phyloP scores from a whole-genome alignment of 2,329 filamentous ascomycete genomes.

The Colletotrichum sojae region DNA sequence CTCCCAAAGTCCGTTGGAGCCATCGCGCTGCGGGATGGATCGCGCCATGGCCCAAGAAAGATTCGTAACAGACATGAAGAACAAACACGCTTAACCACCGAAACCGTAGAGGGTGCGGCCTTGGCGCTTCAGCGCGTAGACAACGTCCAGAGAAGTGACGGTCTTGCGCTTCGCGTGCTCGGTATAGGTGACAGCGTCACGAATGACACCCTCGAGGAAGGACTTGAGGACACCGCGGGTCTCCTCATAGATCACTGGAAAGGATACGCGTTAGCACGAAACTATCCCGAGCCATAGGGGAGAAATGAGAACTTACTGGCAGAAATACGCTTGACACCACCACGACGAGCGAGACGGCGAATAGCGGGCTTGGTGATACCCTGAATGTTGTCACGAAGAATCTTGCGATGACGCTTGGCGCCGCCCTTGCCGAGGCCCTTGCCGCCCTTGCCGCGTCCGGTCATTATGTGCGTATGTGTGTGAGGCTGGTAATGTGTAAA shows the following conservation, averaged over 20 bases:
- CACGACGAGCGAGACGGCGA: slow-evolving; percentile 97
- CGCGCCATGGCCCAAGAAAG: slow-evolving; percentile 45
- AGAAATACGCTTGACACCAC: slow-evolving; percentile 99
- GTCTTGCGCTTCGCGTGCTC: slow-evolving; percentile 88
- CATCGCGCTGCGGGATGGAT: slow-evolving; percentile 31
- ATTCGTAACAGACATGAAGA: slow-evolving; percentile 55
- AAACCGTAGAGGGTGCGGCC: slow-evolving; percentile 88
- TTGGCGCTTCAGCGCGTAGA: slow-evolving; percentile 78
- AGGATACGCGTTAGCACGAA: slow-evolving; percentile 35
- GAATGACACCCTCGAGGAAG: slow-evolving; percentile 83
- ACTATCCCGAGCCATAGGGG: background rate
- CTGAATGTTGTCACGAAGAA: slow-evolving; percentile 99
- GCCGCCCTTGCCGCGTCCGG: slow-evolving; percentile 91
- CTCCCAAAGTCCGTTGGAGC: slow-evolving; percentile 43
- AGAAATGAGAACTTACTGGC: slow-evolving; percentile 74
- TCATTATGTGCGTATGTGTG: slow-evolving; percentile 67
- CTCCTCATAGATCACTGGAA: slow-evolving; percentile 81
- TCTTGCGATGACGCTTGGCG: slow-evolving; percentile 99
- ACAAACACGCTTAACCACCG: slow-evolving; percentile 76
- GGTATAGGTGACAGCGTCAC: slow-evolving; percentile 83
- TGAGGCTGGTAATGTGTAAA: background rate
- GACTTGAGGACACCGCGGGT: slow-evolving; percentile 84
- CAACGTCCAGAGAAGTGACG: slow-evolving; percentile 78
- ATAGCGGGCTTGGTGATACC: slow-evolving; percentile 99
- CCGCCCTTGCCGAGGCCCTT: slow-evolving; percentile 98